Percentiles rank a stretch among this genome's conserved stretches.
Evolutionary conservation across 164 flowering plant genomes (phyloP).

Genomic region (Umbellularia californica): DNA sequence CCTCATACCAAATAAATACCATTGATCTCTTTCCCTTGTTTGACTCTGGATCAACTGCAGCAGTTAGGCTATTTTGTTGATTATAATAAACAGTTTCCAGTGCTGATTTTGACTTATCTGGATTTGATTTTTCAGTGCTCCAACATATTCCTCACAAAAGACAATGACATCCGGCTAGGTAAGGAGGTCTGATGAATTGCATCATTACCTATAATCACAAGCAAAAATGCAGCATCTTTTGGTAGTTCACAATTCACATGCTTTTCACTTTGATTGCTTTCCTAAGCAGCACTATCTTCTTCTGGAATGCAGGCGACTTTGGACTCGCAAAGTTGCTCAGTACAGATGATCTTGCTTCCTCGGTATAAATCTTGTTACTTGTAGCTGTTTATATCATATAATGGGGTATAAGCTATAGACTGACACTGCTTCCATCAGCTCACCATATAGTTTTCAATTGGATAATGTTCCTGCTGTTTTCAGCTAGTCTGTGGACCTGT

Average conservation of each 20-base stretch:
- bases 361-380: slow-evolving; percentile 37
- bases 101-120: neutral
- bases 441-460: too few relatives aligned
- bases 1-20: neutral
- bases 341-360: slow-evolving; percentile 67
- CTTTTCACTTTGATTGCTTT: neutral
- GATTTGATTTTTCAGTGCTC: slow-evolving; percentile 55
- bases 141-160: slow-evolving; percentile 91
- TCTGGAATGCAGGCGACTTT: slow-evolving; percentile 61
- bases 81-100: neutral
- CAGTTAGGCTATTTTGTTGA: neutral
- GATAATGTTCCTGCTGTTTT: too few relatives aligned
- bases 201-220: neutral
- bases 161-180: slow-evolving; percentile 81
- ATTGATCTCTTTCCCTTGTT: neutral
- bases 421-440: too few relatives aligned
- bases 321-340: slow-evolving; percentile 80
- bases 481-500: too few relatives aligned
- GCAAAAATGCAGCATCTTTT: neutral
- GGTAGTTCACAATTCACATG: neutral
- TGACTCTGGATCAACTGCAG: neutral
- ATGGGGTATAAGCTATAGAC: neutral
- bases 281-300: slow-evolving; percentile 5
- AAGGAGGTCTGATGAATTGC: slow-evolving; percentile 23
- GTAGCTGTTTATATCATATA: neutral